Evolutionary conservation across 2,329 filamentous ascomycete genomes (phyloP).

Genomic region (Colletotrichum costaricense): DNA sequence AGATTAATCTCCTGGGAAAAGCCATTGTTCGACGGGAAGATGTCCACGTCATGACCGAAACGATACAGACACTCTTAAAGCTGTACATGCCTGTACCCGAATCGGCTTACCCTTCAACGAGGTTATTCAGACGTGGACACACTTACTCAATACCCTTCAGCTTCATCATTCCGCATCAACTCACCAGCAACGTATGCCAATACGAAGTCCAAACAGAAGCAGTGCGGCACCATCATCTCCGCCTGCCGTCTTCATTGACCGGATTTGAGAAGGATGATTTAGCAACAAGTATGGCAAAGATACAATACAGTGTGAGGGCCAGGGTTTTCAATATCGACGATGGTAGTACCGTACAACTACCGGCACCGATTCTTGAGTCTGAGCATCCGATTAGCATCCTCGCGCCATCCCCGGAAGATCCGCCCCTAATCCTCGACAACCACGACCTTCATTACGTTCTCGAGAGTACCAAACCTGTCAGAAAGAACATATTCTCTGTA

Average conservation of each 20-base stretch:
- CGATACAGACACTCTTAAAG: slow-evolving; percentile 61
- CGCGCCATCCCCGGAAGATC: slow-evolving; percentile 59
- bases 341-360: slow-evolving; percentile 38
- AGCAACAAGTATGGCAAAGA: slow-evolving; percentile 62
- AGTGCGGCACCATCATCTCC: slow-evolving; percentile 62
- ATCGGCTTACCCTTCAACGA: slow-evolving; percentile 57
- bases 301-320: slow-evolving; percentile 64
- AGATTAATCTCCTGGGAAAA: slow-evolving; percentile 63
- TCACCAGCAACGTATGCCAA: slow-evolving; percentile 66
- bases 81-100: slow-evolving; percentile 63
- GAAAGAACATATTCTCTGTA: slow-evolving; percentile 61
- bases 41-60: slow-evolving; percentile 54
- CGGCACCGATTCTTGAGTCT: slow-evolving; percentile 51
- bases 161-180: slow-evolving; percentile 66
- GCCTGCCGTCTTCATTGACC: slow-evolving; percentile 63
- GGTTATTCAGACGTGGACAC: slow-evolving; percentile 58
- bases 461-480: slow-evolving; percentile 61
- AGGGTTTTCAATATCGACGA: slow-evolving; percentile 46
- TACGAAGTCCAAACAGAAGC: slow-evolving; percentile 57
- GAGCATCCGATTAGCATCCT: slow-evolving; percentile 61
- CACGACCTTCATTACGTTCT: slow-evolving; percentile 61
- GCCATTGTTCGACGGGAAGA: slow-evolving; percentile 59
- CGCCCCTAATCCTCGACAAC: slow-evolving; percentile 60
- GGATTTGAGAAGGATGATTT: slow-evolving; percentile 66
- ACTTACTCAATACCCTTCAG: slow-evolving; percentile 64